Conservation (phyloP, 2,329 filamentous ascomycete species). For the Talaromyces rugulosus region DNA sequence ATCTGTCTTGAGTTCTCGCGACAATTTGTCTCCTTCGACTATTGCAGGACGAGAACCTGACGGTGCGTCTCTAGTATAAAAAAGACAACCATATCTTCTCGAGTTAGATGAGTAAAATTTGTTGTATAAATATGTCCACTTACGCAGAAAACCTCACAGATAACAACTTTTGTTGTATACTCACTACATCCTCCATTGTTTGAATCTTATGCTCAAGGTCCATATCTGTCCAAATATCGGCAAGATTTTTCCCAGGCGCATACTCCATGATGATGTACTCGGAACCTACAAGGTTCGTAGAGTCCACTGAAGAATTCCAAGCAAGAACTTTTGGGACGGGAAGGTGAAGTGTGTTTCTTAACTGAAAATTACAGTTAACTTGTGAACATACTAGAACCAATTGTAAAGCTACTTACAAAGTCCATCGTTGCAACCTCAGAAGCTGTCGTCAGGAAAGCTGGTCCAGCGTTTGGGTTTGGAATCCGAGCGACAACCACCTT, state of each 20-base stretch:
- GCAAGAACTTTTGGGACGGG: slow-evolving; percentile 19
- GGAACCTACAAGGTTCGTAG: slow-evolving; percentile 20
- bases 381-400: background rate
- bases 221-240: slow-evolving; percentile 24
- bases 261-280: slow-evolving; percentile 31
- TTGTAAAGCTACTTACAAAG: slow-evolving; percentile 15
- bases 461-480: slow-evolving; percentile 21
- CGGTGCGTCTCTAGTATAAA: slow-evolving; percentile 30
- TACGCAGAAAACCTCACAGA: slow-evolving; percentile 32
- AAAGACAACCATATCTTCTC: slow-evolving; percentile 35
- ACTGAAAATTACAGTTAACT: background rate
- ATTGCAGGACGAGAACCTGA: slow-evolving; percentile 26
- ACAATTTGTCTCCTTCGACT: slow-evolving; percentile 21
- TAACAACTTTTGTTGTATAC: slow-evolving; percentile 34
- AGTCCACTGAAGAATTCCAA: slow-evolving; percentile 17
- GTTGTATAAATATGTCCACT: slow-evolving; percentile 12
- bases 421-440: slow-evolving; percentile 19
- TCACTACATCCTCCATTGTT: slow-evolving; percentile 29
- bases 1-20: slow-evolving; percentile 24
- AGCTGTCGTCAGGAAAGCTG: slow-evolving; percentile 17
- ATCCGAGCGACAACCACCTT: slow-evolving; percentile 19
- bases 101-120: slow-evolving; percentile 15
- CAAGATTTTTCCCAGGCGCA: slow-evolving; percentile 22
- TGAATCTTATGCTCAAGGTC: slow-evolving; percentile 16
- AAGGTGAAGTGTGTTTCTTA: slow-evolving; percentile 15